A percentile compares a stretch with the other conserved stretches of the same genome.
phyloP scores from a whole-genome alignment of 805 yeast genomes.

The Pichia paraexigua region DNA sequence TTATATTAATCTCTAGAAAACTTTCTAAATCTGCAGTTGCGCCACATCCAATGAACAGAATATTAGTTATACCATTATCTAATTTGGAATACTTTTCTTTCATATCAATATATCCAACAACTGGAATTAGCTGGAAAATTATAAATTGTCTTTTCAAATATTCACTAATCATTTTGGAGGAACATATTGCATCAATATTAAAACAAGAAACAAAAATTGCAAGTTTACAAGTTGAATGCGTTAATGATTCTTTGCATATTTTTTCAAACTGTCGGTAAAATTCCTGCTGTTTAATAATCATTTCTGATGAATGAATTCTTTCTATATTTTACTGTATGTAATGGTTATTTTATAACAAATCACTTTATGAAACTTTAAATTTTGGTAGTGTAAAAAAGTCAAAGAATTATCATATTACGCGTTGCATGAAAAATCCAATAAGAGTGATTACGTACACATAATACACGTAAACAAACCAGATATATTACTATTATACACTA shows the following conservation, averaged over 20 bases:
- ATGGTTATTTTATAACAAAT: too few relatives aligned
- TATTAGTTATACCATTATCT: constrained; percentile 69
- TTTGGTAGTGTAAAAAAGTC: background rate
- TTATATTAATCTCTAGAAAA: constrained; percentile 56
- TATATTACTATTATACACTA: background rate
- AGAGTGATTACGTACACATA: too few relatives aligned
- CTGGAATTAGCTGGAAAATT: constrained; percentile 84
- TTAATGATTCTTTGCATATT: constrained; percentile 62
- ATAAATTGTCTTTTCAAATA: constrained; percentile 74
- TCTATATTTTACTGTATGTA: too few relatives aligned
- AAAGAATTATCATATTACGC: background rate
- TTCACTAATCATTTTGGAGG: constrained; percentile 65
- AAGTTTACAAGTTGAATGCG: constrained; percentile 88
- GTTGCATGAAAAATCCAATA: background rate
- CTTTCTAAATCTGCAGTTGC: constrained; percentile 80
- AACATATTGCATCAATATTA: constrained; percentile 87
- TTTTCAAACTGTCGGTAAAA: constrained; percentile 61
- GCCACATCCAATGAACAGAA: constrained; percentile 86
- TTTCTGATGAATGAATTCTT: constrained; percentile 20
- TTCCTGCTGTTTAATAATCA: constrained; percentile 71
- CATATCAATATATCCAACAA: constrained; percentile 82
- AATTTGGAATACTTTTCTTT: constrained; percentile 51
- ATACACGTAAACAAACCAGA: too few relatives aligned
- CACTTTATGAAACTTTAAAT: too few relatives aligned
- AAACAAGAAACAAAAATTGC: constrained; percentile 85